These are phyloP conservation scores for Cunninghamia lanceolata DNA, from an alignment of 75 land plant species.

Conservation along the genomic window DNA sequence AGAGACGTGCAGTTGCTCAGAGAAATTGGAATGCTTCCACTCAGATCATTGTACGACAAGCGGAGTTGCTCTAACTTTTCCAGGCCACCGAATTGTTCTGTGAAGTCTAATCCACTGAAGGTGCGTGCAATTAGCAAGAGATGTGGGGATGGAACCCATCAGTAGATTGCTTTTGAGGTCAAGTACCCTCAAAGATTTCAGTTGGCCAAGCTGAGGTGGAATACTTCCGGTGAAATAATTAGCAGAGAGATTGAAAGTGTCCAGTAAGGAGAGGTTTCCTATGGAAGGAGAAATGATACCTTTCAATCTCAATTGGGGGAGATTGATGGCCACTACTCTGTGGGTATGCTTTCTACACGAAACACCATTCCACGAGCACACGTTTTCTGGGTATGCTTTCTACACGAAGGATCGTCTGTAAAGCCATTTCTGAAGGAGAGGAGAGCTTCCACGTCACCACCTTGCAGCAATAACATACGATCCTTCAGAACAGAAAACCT, in stretches of 20 bases:
- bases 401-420: neutral
- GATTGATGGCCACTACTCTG: neutral
- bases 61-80: no score
- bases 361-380: neutral
- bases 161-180: constrained; percentile 35
- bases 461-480: no score
- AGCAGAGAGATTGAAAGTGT: constrained; percentile 49
- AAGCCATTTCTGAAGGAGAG: neutral
- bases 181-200: constrained; percentile 30
- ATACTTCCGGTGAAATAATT: constrained; percentile 50
- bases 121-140: no score
- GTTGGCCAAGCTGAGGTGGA: constrained; percentile 40
- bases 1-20: no score
- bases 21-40: no score
- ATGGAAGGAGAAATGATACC: constrained; percentile 54
- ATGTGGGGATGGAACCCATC: no score
- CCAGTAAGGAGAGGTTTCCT: constrained; percentile 26
- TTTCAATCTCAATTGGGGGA: neutral
- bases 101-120: no score
- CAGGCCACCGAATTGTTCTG: no score
- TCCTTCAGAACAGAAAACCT: no score
- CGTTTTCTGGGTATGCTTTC: no score
- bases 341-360: neutral
- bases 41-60: no score
- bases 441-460: neutral